Base-by-base conservation (phyloP, 257 asterid genomes). In the Solanum etuberosum region DNA sequence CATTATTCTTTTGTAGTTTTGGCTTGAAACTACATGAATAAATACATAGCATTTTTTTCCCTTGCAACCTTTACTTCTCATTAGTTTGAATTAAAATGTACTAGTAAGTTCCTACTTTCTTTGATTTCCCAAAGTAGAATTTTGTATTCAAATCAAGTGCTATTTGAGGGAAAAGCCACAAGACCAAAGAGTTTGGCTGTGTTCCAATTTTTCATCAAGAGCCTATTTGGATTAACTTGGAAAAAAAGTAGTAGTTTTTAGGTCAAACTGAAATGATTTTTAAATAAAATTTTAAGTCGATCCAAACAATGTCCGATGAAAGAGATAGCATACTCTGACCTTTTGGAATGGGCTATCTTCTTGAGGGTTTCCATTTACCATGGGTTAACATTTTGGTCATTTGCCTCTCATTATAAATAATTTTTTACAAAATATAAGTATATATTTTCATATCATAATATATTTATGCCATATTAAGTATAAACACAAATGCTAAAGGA, bases 1-100 rank as follows among this genome's bases (percentile, higher is more conserved):
- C 90, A 67, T 89, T 84, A 87, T 87, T 88, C 89, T 87, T 92
- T 88, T 86, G 92, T 91, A 92, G 93, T 54, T 73, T 81, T 83
- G 87, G 40, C 92, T 89, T 34, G 83, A 72, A 86, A 89, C 89
- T 92, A 89, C 93, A 86, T 86, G 83, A 93, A 93, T 91, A 89
- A 92, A 88, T n/a, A 61, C 63, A 61, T 3, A 84, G 42, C 46
- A 38, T 37, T 84, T 38, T 65, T 84, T 84, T 0, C 42, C 90
- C 73, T 81, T 80, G 76, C 83, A 37, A 70, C 27, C 61, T 84
- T 86, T 83, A 61, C 68, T 77, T 42, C 5, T 70, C 78, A 9
- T 34, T 57, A 11, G 57, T 86, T 81, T 12, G 15, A 63, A 35
- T 77, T 84, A 42, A 70, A 42, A 83, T 89, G 84, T 68, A 27